phyloP scores from a whole-genome alignment of 306 rosid genomes.

The Rubus idaeus region DNA sequence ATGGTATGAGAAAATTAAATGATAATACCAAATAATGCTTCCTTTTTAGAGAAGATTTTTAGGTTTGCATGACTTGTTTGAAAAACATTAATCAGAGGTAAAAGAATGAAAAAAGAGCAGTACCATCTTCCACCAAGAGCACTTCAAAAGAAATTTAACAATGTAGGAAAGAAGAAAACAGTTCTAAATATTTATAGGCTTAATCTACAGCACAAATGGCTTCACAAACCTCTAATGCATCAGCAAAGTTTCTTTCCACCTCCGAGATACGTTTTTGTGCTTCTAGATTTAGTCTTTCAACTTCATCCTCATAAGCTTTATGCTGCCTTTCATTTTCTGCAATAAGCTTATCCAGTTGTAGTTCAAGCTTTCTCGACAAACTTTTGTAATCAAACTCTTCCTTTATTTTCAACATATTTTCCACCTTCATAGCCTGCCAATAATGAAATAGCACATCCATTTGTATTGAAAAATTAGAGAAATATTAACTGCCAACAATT shows the following conservation, averaged over 20 bases:
- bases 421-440: conserved; percentile 95
- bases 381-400: conserved; percentile 99
- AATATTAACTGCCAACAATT: conserved; percentile 6
- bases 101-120: not conserved
- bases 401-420: conserved; percentile 92
- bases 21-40: not conserved
- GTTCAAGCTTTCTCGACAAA: conserved; percentile 83
- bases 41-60: not conserved
- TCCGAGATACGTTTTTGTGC: conserved; percentile 70
- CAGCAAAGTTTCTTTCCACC: conserved; percentile 86
- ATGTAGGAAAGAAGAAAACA: not conserved
- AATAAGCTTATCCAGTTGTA: conserved; percentile 85
- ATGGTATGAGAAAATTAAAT: not conserved
- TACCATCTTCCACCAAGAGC: not conserved
- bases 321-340: conserved; percentile 94
- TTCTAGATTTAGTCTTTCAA: conserved; percentile 70
- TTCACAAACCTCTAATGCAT: conserved; percentile 83
- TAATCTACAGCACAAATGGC: conserved; percentile 22
- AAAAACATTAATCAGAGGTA: not conserved
- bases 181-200: not conserved
- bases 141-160: not conserved
- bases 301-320: conserved; percentile 76
- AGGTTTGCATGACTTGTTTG: not conserved
- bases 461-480: conserved; percentile 12
- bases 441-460: conserved; percentile 22